Base-by-base conservation (phyloP, 2,329 filamentous ascomycete species). In the Karstenula rhodostoma region DNA sequence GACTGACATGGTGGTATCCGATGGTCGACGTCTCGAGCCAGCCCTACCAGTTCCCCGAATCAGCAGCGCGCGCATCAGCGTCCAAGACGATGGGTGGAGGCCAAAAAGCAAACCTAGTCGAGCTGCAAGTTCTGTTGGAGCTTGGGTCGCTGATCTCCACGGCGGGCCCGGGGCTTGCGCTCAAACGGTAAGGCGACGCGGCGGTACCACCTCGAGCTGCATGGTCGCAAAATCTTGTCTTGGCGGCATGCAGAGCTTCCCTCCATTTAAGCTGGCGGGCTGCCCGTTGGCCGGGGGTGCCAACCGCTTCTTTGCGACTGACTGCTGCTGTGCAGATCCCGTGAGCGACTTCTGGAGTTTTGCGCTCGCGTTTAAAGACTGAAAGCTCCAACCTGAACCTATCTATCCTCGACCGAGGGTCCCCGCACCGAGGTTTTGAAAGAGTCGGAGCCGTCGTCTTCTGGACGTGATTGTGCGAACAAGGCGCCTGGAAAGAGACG, bases 301-400 rank as follows among this genome's bases (percentile, higher is more conserved):
- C 15, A 50, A 51, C 27, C 61, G 53, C 50, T 46, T 33, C 47
- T 59, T 61, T 44, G 49, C 58, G 58, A 42, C 40, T 53, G 37
- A 49, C 27, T 25, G 15, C 35, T 52, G 15, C 35, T 52, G 49
- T 54, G 52, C 50, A 46, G 15, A 9, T 47, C 60, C 67, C 70
- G 75, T 75, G 74, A 72, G 76, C 76, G 76, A 78, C 76, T 78
- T 78, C 63, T 66, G 75, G 76, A 77, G 76, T 77, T 78, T 78
- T 78, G 76, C 76, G 76, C 73, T 77, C 74, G 68, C 73, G 70
- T 67, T 67, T 68, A 58, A 60, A 47, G 60, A 49, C 63, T 68
- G 71, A 78, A 78, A 78, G 70, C 75, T 77, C 75, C 75, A 65
- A 57, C 55, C 46, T 19, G 55, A 35, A 27, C 40, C 15, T 9